phyloP scores from a whole-genome alignment of 164 flowering plant genomes.

The Aristolochia fimbriata region DNA sequence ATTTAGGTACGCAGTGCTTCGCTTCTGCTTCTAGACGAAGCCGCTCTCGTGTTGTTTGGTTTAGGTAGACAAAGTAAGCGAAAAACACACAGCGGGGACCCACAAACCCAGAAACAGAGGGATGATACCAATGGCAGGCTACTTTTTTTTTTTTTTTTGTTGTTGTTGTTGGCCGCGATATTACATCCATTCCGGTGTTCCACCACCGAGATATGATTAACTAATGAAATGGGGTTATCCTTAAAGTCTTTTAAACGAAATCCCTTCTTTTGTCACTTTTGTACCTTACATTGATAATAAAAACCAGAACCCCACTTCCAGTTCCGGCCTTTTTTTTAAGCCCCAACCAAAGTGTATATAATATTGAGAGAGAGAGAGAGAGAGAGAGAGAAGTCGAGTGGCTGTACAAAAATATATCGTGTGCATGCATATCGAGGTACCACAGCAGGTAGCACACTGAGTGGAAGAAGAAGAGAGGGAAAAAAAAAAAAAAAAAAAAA shows the following conservation, averaged over 20 bases:
- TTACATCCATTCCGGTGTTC: background rate
- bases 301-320: background rate
- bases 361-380: too few species aligned
- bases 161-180: background rate
- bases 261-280: slow-evolving; percentile 6
- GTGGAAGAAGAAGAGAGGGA: background rate
- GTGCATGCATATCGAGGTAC: too few species aligned
- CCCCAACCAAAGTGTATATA: too few species aligned
- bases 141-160: too few species aligned
- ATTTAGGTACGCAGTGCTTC: too few species aligned
- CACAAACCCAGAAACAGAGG: background rate
- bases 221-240: background rate
- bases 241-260: background rate
- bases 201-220: slow-evolving; percentile 1
- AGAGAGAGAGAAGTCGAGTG: too few species aligned
- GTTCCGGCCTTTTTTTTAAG: too few species aligned
- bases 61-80: too few species aligned
- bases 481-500: background rate
- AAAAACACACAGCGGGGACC: too few species aligned
- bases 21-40: too few species aligned
- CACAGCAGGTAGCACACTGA: background rate
- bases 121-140: too few species aligned
- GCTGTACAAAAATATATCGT: background rate
- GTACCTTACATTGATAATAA: background rate
- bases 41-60: too few species aligned